Conservation (phyloP, 1,139 yeast genomes). For the Protomyces lactucae-debilis region DNA sequence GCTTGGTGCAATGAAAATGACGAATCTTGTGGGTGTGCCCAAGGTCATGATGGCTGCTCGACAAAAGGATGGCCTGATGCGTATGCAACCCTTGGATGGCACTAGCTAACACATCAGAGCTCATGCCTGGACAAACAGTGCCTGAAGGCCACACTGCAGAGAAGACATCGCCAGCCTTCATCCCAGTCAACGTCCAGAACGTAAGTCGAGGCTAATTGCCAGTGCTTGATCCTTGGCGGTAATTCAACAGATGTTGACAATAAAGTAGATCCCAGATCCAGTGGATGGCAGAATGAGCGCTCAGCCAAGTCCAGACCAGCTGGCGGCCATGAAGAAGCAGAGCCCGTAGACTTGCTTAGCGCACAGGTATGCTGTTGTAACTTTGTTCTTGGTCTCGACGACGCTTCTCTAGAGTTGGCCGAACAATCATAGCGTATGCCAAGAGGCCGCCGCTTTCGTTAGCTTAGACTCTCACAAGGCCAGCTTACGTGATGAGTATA, state of each 20-base stretch:
- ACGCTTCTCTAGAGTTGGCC: slow-evolving; percentile 6
- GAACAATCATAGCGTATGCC: slow-evolving; percentile 8
- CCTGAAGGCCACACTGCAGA: slow-evolving; percentile 23
- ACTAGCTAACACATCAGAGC: too few relatives aligned
- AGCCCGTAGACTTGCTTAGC: too few relatives aligned
- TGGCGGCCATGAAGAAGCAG: slow-evolving; percentile 1
- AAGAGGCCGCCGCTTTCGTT: slow-evolving; percentile 6
- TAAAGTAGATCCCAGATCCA: slow-evolving; percentile 21
- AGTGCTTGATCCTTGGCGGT: not conserved
- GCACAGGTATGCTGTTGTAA: not conserved
- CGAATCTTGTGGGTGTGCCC: slow-evolving; percentile 12
- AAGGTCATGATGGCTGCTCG: slow-evolving; percentile 19
- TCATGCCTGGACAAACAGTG: slow-evolving; percentile 19
- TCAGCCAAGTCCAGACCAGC: slow-evolving; percentile 15
- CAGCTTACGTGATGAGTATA: slow-evolving; percentile 2
- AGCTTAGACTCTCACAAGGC: not conserved
- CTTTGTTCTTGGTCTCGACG: not conserved
- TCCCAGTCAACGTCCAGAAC: slow-evolving; percentile 10
- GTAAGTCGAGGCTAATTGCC: not conserved
- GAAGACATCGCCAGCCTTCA: slow-evolving; percentile 15
- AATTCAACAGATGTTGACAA: not conserved
- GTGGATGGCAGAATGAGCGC: slow-evolving; percentile 11
- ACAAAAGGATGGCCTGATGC: slow-evolving; percentile 26
- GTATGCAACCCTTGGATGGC: not conserved
- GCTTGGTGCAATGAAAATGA: slow-evolving; percentile 16